Evolutionary conservation across 306 rosid genomes (phyloP).

Genomic region (Oemleria cerasiformis): DNA sequence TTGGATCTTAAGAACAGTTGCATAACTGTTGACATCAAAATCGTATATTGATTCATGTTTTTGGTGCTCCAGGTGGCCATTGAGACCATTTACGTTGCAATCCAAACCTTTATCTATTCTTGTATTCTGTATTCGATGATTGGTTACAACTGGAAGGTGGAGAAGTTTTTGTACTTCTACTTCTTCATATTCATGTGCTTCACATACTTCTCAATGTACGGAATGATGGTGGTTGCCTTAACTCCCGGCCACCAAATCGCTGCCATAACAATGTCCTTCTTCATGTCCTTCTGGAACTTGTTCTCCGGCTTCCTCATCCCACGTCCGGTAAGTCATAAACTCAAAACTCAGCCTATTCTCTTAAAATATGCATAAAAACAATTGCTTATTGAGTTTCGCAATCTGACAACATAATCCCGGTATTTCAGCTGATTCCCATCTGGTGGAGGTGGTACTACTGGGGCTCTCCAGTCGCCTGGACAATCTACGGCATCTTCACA

Average conservation of each 20-base stretch:
- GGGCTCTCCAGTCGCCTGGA: constrained; percentile 81
- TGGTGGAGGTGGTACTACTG: constrained; percentile 96
- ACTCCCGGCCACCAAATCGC: constrained; percentile 70
- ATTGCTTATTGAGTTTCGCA: too few relatives aligned
- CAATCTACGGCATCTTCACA: constrained; percentile 57
- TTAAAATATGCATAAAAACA: background rate
- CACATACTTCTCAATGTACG: constrained; percentile 65
- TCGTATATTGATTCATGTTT: background rate
- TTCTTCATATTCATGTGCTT: constrained; percentile 73
- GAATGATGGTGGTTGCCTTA: constrained; percentile 72
- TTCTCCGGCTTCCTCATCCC: constrained; percentile 79
- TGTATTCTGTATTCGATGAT: constrained; percentile 61
- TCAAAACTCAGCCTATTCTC: constrained; percentile 12
- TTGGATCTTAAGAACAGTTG: background rate
- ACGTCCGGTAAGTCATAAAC: constrained; percentile 47
- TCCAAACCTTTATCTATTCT: constrained; percentile 42
- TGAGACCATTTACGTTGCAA: constrained; percentile 56
- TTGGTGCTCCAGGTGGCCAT: constrained; percentile 55
- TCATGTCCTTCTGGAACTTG: constrained; percentile 74
- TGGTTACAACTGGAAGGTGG: constrained; percentile 45
- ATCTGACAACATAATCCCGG: too few relatives aligned
- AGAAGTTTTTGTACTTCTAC: constrained; percentile 62
- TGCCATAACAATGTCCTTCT: constrained; percentile 60
- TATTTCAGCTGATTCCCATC: constrained; percentile 53
- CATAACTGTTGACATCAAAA: background rate